phyloP scores from a whole-genome alignment of 2,329 filamentous ascomycete species.

The Colletotrichum echinochloae region DNA sequence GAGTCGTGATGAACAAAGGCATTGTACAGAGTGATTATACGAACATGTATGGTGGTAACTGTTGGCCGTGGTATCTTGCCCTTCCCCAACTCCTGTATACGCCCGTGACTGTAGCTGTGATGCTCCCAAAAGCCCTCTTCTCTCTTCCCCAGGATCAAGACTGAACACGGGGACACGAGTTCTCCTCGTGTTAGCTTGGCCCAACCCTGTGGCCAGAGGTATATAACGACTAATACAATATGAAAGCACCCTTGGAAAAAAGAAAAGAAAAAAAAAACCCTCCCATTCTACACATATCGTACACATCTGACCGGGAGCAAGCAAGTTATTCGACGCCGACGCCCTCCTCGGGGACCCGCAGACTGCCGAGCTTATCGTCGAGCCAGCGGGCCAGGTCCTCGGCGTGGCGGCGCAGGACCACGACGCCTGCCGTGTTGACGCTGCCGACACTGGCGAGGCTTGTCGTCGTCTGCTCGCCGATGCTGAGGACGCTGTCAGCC shows the following conservation, averaged over 20 bases:
- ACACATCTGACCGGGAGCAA: background rate
- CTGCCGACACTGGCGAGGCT: conserved; percentile 54
- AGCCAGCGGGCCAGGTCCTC: conserved; percentile 70
- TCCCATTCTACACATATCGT: background rate
- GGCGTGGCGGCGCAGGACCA: conserved; percentile 66
- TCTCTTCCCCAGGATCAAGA: background rate
- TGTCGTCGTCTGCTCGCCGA: conserved; percentile 58
- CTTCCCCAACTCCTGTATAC: conserved; percentile 30
- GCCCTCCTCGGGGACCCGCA: conserved; percentile 66
- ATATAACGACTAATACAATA: background rate
- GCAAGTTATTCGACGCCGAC: conserved; percentile 51
- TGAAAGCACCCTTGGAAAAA: too few species aligned
- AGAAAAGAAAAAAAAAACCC: background rate
- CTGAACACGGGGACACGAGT: background rate
- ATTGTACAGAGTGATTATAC: conserved; percentile 12
- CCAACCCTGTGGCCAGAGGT: background rate
- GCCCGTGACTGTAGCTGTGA: conserved; percentile 21
- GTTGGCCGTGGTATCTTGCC: conserved; percentile 40
- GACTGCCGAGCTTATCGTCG: conserved; percentile 68
- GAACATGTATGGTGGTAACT: conserved; percentile 11
- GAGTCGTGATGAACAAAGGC: conserved; percentile 1
- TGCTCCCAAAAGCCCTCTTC: background rate
- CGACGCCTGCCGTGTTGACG: conserved; percentile 58
- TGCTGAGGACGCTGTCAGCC: conserved; percentile 60
- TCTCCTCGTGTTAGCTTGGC: background rate